Conservation (phyloP, 2,329 filamentous ascomycete species). For the Macrophomina tecta region DNA sequence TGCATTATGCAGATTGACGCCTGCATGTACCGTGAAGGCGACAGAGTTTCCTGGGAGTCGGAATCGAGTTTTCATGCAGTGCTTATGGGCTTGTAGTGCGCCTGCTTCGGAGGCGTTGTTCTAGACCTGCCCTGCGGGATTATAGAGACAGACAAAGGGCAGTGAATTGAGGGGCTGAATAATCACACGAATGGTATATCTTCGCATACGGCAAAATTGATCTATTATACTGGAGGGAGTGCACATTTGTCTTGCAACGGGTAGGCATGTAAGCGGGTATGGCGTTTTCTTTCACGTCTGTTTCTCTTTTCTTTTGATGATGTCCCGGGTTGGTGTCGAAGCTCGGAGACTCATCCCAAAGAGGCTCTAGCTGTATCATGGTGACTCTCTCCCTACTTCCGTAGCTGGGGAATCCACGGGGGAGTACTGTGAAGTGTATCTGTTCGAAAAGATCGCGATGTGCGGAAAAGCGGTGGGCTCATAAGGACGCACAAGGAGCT, state of each 20-base stretch:
- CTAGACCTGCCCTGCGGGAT: slow-evolving; percentile 9
- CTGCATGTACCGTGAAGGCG: not conserved
- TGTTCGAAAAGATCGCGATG: too few relatives aligned
- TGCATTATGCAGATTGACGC: not conserved
- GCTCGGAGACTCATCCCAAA: not conserved
- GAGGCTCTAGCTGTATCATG: not conserved
- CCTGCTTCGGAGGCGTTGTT: not conserved
- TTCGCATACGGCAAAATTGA: too few relatives aligned
- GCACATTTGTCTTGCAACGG: not conserved
- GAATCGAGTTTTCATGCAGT: not conserved
- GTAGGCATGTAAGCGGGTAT: not conserved
- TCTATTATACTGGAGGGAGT: too few relatives aligned
- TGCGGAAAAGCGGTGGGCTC: too few relatives aligned
- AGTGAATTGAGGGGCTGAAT: too few relatives aligned
- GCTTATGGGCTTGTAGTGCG: not conserved
- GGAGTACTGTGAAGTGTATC: too few relatives aligned
- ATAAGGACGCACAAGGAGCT: too few relatives aligned
- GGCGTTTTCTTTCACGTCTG: not conserved
- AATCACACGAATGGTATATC: too few relatives aligned
- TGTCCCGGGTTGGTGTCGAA: slow-evolving; percentile 9
- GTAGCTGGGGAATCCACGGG: too few relatives aligned
- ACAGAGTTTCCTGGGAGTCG: not conserved
- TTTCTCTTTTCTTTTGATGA: not conserved
- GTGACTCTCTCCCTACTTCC: not conserved
- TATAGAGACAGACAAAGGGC: not conserved